Evolutionary conservation across 192 early-diverging fungal genomes (phyloP), one percentile per base, ranked within the genome.

Genomic region (Allomyces macrogynus): DNA sequence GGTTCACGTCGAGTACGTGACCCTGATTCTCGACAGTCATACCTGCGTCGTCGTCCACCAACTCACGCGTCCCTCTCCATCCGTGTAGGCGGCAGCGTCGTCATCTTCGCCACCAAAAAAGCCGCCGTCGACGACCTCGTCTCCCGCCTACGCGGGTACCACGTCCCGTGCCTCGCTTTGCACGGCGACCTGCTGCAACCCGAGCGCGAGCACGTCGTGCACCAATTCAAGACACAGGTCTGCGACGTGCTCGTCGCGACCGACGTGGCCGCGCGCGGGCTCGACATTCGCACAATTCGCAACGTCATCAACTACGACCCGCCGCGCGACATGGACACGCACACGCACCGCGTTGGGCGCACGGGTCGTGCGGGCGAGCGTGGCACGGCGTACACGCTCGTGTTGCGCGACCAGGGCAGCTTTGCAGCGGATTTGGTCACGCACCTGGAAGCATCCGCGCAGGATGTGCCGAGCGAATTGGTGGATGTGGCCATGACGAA

Each of bases 281-380:
- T 92, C 23, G 90, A 92, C 69, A 89, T 92, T 65, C 87, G 87
- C 62, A 62, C 75, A 0, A 75, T 92, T 18, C 76, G 80, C 26
- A 88, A 75, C 1, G 90, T 92, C 9, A 72, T 92, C 66, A 89
- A 90, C 73, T 90, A 84, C 70, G 88, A 90, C 67, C 72, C 84
- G 24, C 86, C 90, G 10, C 73, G 81, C 24, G 90, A 92, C 67
- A 90, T 90, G 63, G 88, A 92, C 71, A 79, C 83, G 0, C 88
- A 92, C 77, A 80, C 87, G 4, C 90, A 92, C 69, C 86, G 85
- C 44, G 76, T 87, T 23, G 85, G 85, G 25, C 75, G 85, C 62
- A 87, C 85, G 10, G 85, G 85, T 49, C 73, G 85, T 64, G 85
- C 85, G 57, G 85, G 85, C 32, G 83, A 80, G 60, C 83, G 85